Evolutionary conservation across 192 early-diverging fungal genomes (phyloP), one percentile per base, ranked within the genome.

Genomic region (Backusella tuberculispora): DNA sequence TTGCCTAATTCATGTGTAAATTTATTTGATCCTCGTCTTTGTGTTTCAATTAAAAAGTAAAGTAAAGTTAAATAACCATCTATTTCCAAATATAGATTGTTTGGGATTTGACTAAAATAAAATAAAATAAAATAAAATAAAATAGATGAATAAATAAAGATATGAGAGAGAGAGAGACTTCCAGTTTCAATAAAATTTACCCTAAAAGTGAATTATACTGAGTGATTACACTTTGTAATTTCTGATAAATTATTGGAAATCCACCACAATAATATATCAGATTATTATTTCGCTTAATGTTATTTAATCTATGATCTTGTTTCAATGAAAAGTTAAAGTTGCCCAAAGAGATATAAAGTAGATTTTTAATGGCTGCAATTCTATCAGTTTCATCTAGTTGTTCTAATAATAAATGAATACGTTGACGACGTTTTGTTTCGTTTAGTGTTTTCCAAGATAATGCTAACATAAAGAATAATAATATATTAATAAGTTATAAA

Each of bases 311-410:
- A 17, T 84, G 83, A 41, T 82, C 79, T 43, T 53, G 47, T n/a
- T 21, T 43, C 24, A 12, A 53, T 56, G 13, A 53, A 60, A 40
- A 46, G 24, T 21, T 66, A 48, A 34, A 75, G 4, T 21, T 82
- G 91, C 91, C 92, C 78, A 92, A 87, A 0, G 92, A 77, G 71
- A 91, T 86, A 63, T 90, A 91, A 9, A 93, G 76, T 48, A 94
- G 64, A 63, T 85, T 83, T 53, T 85, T 85, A 0, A 84, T 82
- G 7, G 91, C 85, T 5, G 46, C 80, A 17, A 88, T 78, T 46
- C 92, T 79, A 41, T 84, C 83, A 5, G 80, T 78, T 19, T 85
- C 76, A 67, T 92, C 91, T 21, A 94, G 74, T 37, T 82, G 77
- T 41, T 93, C 86, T 41, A 94, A 70, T 14, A 93, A 75, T 38